Evolutionary conservation across 2,329 filamentous ascomycete genomes (phyloP).

Genomic region (Tolypocladium pustulatum): DNA sequence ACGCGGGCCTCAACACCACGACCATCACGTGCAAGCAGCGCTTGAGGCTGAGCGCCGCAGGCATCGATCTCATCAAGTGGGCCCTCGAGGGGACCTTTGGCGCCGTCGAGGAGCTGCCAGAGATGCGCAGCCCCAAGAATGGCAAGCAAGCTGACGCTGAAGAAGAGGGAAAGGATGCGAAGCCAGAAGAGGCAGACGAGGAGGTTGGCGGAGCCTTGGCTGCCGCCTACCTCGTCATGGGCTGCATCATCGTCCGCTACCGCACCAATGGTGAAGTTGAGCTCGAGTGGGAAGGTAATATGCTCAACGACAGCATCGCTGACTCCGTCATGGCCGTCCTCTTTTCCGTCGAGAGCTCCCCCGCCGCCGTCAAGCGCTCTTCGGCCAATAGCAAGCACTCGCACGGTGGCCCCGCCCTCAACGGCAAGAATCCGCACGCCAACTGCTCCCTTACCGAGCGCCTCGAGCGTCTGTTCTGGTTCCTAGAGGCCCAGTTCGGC

Average conservation of each 20-base stretch:
- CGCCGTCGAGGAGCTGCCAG: constrained; percentile 59
- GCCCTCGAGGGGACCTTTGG: constrained; percentile 91
- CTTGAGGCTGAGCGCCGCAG: constrained; percentile 76
- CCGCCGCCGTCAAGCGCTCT: constrained; percentile 77
- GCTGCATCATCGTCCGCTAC: constrained; percentile 76
- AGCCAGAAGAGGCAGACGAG: constrained; percentile 51
- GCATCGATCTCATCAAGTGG: constrained; percentile 87
- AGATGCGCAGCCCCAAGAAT: constrained; percentile 29
- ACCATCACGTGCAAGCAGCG: constrained; percentile 89
- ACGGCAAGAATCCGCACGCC: constrained; percentile 57
- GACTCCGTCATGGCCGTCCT: constrained; percentile 92
- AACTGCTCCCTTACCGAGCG: constrained; percentile 63
- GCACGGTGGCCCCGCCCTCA: constrained; percentile 33
- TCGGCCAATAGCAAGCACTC: constrained; percentile 19
- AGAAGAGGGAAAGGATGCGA: constrained; percentile 19
- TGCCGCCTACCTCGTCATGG: constrained; percentile 69
- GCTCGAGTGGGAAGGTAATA: constrained; percentile 95
- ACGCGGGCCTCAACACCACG: constrained; percentile 92
- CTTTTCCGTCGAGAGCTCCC: constrained; percentile 84
- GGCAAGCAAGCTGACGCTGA: constrained; percentile 21
- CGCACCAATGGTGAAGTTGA: constrained; percentile 69
- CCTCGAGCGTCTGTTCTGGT: constrained; percentile 80
- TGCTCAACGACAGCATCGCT: constrained; percentile 96
- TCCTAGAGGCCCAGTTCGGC: constrained; percentile 95
- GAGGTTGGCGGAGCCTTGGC: constrained; percentile 45